Conservation (phyloP, 495 filamentous ascomycete species). For the Daldinia vernicosa region DNA sequence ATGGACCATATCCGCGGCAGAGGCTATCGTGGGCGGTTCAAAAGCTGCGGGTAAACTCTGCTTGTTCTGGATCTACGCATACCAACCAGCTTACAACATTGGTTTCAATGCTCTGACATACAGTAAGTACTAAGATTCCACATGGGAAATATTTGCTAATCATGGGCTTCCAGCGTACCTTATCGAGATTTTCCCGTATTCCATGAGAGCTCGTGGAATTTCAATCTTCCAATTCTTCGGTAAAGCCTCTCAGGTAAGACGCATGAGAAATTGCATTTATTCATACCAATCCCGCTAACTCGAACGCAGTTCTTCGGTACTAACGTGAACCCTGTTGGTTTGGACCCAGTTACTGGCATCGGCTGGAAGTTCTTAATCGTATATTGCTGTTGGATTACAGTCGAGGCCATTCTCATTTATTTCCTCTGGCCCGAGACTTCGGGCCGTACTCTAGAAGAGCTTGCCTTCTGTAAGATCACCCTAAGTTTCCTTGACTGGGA, state of each 20-base stretch:
- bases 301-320: conserved; percentile 63
- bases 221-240: conserved; percentile 69
- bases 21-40: conserved; percentile 51
- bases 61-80: conserved; percentile 66
- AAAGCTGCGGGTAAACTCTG: conserved; percentile 55
- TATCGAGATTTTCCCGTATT: conserved; percentile 68
- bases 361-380: conserved; percentile 71
- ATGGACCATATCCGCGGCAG: conserved; percentile 61
- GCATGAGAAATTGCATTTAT: neutral
- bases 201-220: conserved; percentile 64
- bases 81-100: conserved; percentile 66
- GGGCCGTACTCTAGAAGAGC: conserved; percentile 66
- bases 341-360: conserved; percentile 56
- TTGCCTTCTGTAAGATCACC: conserved; percentile 61
- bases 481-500: neutral
- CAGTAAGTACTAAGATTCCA: conserved; percentile 47
- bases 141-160: conserved; percentile 7
- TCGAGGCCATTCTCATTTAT: conserved; percentile 64
- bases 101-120: conserved; percentile 69
- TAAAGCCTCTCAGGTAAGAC: conserved; percentile 51
- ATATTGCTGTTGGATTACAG: conserved; percentile 66
- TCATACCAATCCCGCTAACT: neutral
- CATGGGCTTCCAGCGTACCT: conserved; percentile 55
- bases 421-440: conserved; percentile 69
- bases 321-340: conserved; percentile 71